Evolutionary conservation across 73 alveolate genomes (phyloP).

Genomic region (Durusdinium trenchii): DNA sequence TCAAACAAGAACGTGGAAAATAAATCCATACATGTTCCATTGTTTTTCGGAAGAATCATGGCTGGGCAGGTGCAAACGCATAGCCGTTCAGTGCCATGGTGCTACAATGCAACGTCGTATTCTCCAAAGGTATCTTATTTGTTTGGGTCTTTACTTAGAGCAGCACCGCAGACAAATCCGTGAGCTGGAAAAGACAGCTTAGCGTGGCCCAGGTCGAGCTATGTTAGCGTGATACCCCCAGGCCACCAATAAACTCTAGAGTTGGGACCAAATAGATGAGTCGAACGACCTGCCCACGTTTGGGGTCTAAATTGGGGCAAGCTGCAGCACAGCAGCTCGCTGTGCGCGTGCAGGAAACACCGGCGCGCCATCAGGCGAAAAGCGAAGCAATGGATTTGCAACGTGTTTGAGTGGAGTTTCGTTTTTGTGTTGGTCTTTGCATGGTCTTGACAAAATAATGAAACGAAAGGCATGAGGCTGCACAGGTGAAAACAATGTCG

Average conservation of each 20-base stretch:
- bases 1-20: not conserved
- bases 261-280: not conserved
- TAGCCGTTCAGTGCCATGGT: constrained; percentile 31
- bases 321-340: not conserved
- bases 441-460: too few species aligned
- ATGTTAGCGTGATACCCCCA: too few species aligned
- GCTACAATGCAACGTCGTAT: not conserved
- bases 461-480: too few species aligned
- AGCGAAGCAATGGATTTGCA: too few species aligned
- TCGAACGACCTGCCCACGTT: too few species aligned
- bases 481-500: too few species aligned
- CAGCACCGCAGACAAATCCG: not conserved
- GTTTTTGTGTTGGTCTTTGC: too few species aligned
- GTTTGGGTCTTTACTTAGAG: not conserved
- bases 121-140: not conserved
- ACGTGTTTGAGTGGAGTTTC: too few species aligned
- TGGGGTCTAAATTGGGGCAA: too few species aligned
- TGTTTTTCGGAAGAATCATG: not conserved
- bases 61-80: not conserved
- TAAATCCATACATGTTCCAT: not conserved
- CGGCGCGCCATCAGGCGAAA: too few species aligned
- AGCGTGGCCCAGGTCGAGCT: not conserved
- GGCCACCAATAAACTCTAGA: not conserved
- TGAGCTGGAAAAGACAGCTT: not conserved
- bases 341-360: not conserved